Evolutionary conservation across 2,329 filamentous ascomycete genomes (phyloP).

Genomic region (Xylaria sp.): DNA sequence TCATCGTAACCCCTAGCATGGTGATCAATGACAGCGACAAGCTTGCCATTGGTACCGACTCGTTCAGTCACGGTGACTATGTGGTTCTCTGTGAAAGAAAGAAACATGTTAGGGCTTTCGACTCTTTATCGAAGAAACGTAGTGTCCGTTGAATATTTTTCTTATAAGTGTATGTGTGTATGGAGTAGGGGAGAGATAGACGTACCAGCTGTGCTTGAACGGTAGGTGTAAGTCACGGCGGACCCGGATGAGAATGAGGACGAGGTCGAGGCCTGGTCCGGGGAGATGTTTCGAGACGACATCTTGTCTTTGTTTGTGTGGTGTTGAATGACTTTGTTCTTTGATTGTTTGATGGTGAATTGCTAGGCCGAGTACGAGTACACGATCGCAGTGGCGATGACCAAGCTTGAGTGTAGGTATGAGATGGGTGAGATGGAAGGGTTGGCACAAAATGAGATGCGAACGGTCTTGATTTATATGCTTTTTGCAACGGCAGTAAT

Average conservation of each 20-base stretch:
- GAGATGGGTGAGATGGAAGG: too few relatives aligned
- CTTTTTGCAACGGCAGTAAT: too few relatives aligned
- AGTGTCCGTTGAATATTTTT: slow-evolving; percentile 5
- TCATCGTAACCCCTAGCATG: slow-evolving; percentile 8
- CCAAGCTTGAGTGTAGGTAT: too few relatives aligned
- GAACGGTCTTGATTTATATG: too few relatives aligned
- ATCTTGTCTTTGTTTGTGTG: slow-evolving; percentile 1
- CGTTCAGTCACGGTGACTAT: background rate
- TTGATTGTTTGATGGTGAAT: background rate
- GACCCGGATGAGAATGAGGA: too few relatives aligned
- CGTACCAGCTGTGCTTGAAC: background rate
- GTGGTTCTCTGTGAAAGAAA: slow-evolving; percentile 8
- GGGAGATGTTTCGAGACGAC: slow-evolving; percentile 8
- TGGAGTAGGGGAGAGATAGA: background rate
- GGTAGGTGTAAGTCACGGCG: too few relatives aligned
- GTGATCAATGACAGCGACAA: slow-evolving; percentile 4
- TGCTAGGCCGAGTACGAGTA: too few relatives aligned
- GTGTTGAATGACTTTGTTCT: background rate
- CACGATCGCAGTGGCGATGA: too few relatives aligned
- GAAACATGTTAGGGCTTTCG: background rate
- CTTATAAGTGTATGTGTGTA: background rate
- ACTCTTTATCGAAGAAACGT: background rate
- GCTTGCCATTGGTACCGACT: background rate
- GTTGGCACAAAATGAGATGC: too few relatives aligned
- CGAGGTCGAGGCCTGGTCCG: too few relatives aligned